Evolutionary conservation across 2,329 filamentous ascomycete species (phyloP), one percentile per base, ranked within the genome.

Genomic region (Talaromyces atroroseus): DNA sequence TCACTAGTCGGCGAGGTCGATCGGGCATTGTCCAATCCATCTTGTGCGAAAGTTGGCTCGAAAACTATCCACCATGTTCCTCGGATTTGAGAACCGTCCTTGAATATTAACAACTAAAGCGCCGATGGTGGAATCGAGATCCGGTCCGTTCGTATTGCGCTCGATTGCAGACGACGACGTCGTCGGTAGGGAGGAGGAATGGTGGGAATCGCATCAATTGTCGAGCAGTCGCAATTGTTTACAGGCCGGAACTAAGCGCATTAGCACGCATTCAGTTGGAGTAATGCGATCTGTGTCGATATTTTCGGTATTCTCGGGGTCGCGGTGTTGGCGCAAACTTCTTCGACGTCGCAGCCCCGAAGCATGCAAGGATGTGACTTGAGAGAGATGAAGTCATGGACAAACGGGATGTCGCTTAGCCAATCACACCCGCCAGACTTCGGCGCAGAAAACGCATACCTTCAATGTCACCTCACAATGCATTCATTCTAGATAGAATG

Each of bases 1-100:
- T 75, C 49, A 69, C 67, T 51, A 63, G 58, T 56, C 66, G 71
- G 51, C 69, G 71, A 59, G 63, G 61, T 53, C 60, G 59, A 47
- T 49, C 58, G 10, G 42, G 51, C 54, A 55, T 57, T 20, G 57
- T 61, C 57, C 59, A 52, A 36, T 52, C 47, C 53, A 58, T 58
- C 54, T 48, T 55, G 34, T 34, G 42, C 21, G 47, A 21, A 11
- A n/a, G 7, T 36, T 20, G 23, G 14, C 14, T 36, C n/a, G 20
- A n/a, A 47, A 44, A 29, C 23, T 16, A 54, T 49, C 40, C 8
- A 48, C 14, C 18, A 26, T 40, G 12, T 47, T 20, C 18, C 21
- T 38, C 40, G 12, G 12, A 11, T 44, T 3, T 21, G 40, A 5
- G 40, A 10, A 23, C 10, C 23, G n/a, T 21, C 2, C 18, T 20